phyloP scores from a whole-genome alignment of 345 rosid genomes.

The Sisymbrium altissimum region DNA sequence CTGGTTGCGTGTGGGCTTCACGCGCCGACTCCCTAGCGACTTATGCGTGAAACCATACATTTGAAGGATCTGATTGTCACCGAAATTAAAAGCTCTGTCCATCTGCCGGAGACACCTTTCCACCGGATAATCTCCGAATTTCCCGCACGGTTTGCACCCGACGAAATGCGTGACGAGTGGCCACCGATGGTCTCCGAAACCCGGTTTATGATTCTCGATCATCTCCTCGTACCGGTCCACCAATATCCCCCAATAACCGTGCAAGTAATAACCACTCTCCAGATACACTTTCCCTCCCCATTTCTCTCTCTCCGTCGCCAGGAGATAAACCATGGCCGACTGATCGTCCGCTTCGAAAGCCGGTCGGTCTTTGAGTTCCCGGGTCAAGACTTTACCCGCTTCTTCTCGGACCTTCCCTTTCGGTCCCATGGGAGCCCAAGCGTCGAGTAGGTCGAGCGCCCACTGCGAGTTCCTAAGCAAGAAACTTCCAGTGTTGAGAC shows the following conservation, averaged over 20 bases:
- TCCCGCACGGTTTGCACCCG: constrained; percentile 82
- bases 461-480: constrained; percentile 62
- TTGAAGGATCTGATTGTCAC: constrained; percentile 65
- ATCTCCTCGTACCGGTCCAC: constrained; percentile 70
- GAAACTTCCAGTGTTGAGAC: constrained; percentile 68
- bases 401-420: constrained; percentile 61
- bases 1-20: constrained; percentile 47
- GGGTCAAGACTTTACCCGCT: constrained; percentile 55
- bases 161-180: constrained; percentile 78
- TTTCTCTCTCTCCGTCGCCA: constrained; percentile 55
- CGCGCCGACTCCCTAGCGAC: constrained; percentile 42
- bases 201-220: constrained; percentile 64
- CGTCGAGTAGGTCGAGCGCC: constrained; percentile 67
- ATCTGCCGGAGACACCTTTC: constrained; percentile 69
- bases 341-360: constrained; percentile 74
- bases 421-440: constrained; percentile 76
- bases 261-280: constrained; percentile 68
- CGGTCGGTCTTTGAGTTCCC: constrained; percentile 58
- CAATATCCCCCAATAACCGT: constrained; percentile 70
- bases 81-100: constrained; percentile 75
- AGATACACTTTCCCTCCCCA: constrained; percentile 73
- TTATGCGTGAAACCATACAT: constrained; percentile 63
- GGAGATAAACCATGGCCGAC: constrained; percentile 65
- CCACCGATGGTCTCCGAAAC: constrained; percentile 71
- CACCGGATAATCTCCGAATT: constrained; percentile 61